Evolutionary conservation across 1,284 basidiomycete genomes (phyloP).

Genomic region (Heterobasidion parviporum): DNA sequence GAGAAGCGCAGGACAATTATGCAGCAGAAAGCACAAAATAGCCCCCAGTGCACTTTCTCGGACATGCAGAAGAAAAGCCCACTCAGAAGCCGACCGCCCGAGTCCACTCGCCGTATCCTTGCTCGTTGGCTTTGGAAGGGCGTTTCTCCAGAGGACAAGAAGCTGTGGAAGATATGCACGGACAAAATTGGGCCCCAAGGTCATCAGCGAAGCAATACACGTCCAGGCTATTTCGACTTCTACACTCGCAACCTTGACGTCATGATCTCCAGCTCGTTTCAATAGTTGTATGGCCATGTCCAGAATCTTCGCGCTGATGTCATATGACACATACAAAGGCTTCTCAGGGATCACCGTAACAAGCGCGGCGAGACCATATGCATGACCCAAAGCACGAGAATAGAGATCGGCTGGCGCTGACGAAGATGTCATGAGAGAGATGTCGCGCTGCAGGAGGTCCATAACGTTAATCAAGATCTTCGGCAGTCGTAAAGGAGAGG

Average conservation of each 20-base stretch:
- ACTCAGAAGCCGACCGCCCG: constrained; percentile 70
- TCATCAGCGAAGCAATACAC: constrained; percentile 84
- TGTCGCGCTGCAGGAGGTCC: constrained; percentile 79
- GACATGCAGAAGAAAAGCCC: constrained; percentile 89
- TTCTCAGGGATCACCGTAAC: constrained; percentile 81
- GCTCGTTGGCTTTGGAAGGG: constrained; percentile 87
- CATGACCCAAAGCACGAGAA: constrained; percentile 74
- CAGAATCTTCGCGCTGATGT: constrained; percentile 85
- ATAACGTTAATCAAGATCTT: constrained; percentile 69
- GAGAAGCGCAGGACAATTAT: constrained; percentile 71
- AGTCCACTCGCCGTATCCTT: constrained; percentile 66
- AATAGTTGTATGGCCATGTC: constrained; percentile 88
- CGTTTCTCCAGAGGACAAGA: constrained; percentile 94
- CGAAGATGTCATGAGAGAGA: constrained; percentile 60
- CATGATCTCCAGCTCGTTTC: constrained; percentile 87
- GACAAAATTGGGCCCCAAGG: constrained; percentile 90
- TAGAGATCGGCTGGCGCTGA: constrained; percentile 69
- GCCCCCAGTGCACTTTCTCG: constrained; percentile 88
- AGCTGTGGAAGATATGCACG: constrained; percentile 88
- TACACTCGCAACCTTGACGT: constrained; percentile 71
- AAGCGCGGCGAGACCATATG: constrained; percentile 83
- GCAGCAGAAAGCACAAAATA: constrained; percentile 80
- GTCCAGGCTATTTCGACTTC: constrained; percentile 97
- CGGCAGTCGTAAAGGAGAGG: constrained; percentile 79
- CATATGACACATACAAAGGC: constrained; percentile 92